Percentiles rank a stretch among this genome's conserved stretches.
phyloP scores from a whole-genome alignment of 805 yeast genomes.

The Candida taoyuanica region DNA sequence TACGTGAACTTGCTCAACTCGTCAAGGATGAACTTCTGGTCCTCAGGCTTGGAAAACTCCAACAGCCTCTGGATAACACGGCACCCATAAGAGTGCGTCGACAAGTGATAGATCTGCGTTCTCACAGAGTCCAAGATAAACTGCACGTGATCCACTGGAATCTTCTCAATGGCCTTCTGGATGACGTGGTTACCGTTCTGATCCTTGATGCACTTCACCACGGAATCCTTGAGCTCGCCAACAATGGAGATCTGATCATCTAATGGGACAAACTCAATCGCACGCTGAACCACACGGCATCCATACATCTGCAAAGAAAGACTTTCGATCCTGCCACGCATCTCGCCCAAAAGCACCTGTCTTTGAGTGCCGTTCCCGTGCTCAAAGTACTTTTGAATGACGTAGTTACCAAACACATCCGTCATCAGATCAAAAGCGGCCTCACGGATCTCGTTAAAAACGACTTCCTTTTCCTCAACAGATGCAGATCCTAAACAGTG shows the following conservation, averaged over 20 bases:
- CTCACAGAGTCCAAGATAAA: slow-evolving; percentile 71
- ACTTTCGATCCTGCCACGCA: slow-evolving; percentile 70
- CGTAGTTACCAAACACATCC: slow-evolving; percentile 97
- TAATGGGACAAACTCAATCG: slow-evolving; percentile 65
- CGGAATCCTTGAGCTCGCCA: slow-evolving; percentile 60
- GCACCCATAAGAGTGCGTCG: slow-evolving; percentile 97
- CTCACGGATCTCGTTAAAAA: slow-evolving; percentile 79
- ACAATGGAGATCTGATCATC: slow-evolving; percentile 66
- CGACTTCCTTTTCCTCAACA: slow-evolving; percentile 68
- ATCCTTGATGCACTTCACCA: slow-evolving; percentile 75
- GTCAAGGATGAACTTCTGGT: slow-evolving; percentile 60
- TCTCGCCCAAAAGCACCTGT: slow-evolving; percentile 57
- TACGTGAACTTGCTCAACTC: slow-evolving; percentile 71
- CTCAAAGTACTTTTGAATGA: slow-evolving; percentile 91
- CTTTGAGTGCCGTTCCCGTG: slow-evolving; percentile 69
- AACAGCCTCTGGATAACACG: slow-evolving; percentile 90
- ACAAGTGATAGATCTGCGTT: slow-evolving; percentile 71
- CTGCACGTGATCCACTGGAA: slow-evolving; percentile 64
- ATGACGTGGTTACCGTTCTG: slow-evolving; percentile 98
- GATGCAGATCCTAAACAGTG: slow-evolving; percentile 56
- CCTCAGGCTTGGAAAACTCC: slow-evolving; percentile 65
- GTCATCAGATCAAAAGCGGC: slow-evolving; percentile 78
- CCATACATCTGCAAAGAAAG: slow-evolving; percentile 95
- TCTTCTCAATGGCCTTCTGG: slow-evolving; percentile 86
- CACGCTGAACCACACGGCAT: slow-evolving; percentile 94